Percentiles rank a stretch among this genome's conserved stretches.
Evolutionary conservation across 257 asterid species (phyloP).

Genomic region (Rubia yunnanensis): DNA sequence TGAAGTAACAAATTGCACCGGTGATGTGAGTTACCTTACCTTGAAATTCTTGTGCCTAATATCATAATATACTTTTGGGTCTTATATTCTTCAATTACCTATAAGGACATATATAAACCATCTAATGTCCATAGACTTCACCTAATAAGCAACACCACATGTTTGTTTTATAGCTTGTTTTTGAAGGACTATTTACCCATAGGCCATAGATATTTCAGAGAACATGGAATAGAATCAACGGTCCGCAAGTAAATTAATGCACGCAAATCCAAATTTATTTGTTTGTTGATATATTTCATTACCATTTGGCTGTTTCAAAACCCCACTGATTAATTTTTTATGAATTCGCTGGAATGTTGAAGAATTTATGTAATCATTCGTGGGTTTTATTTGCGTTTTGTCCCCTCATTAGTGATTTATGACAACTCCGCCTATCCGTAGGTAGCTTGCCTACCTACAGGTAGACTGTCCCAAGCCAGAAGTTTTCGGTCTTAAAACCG

Average conservation of each 20-base stretch:
- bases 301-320: background rate
- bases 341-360: background rate
- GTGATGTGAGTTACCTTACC: conserved; percentile 65
- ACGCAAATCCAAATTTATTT: background rate
- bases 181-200: background rate
- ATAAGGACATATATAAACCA: background rate
- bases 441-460: background rate
- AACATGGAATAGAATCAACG: too few relatives aligned
- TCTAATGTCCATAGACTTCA: background rate
- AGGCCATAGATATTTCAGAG: background rate
- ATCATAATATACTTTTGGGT: background rate
- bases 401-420: background rate
- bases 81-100: background rate
- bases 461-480: background rate
- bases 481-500: background rate
- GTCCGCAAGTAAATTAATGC: background rate
- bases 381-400: background rate
- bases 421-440: background rate
- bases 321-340: background rate
- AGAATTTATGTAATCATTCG: background rate
- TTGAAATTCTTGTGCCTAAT: background rate
- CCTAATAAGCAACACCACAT: background rate
- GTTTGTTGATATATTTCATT: background rate
- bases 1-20: conserved; percentile 77
- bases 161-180: background rate